phyloP scores from a whole-genome alignment of 768 basidiomycete species.

The Mycena floridula region DNA sequence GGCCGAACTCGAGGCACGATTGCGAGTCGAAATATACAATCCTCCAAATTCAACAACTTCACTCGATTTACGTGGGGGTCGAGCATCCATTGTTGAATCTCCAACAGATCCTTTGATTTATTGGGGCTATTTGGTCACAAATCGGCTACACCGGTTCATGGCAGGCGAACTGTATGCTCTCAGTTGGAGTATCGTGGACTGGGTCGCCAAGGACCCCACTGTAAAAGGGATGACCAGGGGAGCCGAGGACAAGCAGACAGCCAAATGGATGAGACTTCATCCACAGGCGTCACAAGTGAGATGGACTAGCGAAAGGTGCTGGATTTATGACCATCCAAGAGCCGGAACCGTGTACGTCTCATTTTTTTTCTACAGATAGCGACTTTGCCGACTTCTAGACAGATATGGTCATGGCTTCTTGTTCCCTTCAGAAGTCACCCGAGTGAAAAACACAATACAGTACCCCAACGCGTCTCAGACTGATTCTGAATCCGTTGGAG shows the following conservation, averaged over 20 bases:
- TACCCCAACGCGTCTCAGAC: slow-evolving; percentile 30
- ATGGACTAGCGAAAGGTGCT: slow-evolving; percentile 91
- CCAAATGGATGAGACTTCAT: slow-evolving; percentile 88
- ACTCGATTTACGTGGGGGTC: no score
- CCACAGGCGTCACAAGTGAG: slow-evolving; percentile 73
- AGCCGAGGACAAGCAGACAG: slow-evolving; percentile 90
- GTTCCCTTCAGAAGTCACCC: slow-evolving; percentile 81
- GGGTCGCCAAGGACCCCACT: slow-evolving; percentile 71
- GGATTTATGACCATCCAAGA: slow-evolving; percentile 97
- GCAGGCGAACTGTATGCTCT: slow-evolving; percentile 90
- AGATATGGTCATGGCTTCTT: slow-evolving; percentile 94
- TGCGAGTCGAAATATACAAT: slow-evolving; percentile 70
- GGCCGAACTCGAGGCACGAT: slow-evolving; percentile 85
- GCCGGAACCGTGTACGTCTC: slow-evolving; percentile 80
- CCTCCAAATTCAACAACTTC: slow-evolving; percentile 14
- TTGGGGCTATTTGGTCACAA: slow-evolving; percentile 89
- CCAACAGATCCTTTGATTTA: slow-evolving; percentile 65
- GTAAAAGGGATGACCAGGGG: slow-evolving; percentile 67
- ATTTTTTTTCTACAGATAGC: slow-evolving; percentile 1
- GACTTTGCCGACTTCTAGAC: slow-evolving; percentile 8
- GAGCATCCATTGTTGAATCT: not conserved
- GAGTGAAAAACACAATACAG: slow-evolving; percentile 52
- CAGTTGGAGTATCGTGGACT: slow-evolving; percentile 82
- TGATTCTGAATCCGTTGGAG: slow-evolving; percentile 17
- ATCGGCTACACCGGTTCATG: slow-evolving; percentile 87